Evolutionary conservation across 164 flowering plant genomes (phyloP).

Genomic region (Dillenia turbinata): DNA sequence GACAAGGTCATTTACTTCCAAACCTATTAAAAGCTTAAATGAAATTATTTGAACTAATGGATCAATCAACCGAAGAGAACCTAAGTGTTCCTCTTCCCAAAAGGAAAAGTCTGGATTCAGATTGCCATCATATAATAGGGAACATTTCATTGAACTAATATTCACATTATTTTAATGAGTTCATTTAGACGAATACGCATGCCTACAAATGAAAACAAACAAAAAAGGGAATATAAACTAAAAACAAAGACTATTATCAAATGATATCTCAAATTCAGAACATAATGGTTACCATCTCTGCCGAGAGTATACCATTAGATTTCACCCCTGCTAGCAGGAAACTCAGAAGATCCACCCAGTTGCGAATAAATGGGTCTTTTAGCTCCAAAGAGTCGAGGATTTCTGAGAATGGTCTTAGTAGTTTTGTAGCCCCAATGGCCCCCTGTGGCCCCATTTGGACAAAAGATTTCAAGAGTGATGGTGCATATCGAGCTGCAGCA

Average conservation of each 20-base stretch:
- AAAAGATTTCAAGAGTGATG: slow-evolving; percentile 80
- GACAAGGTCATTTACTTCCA: too few relatives aligned
- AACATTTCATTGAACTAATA: too few relatives aligned
- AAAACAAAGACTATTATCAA: background rate
- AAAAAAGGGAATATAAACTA: background rate
- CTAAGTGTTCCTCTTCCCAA: too few relatives aligned
- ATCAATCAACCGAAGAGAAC: too few relatives aligned
- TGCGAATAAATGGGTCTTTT: slow-evolving; percentile 37
- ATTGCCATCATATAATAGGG: too few relatives aligned
- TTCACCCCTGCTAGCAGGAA: slow-evolving; percentile 96
- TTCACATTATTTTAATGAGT: too few relatives aligned
- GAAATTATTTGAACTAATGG: too few relatives aligned
- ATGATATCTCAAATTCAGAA: background rate
- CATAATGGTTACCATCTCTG: slow-evolving; percentile 83
- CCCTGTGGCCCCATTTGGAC: slow-evolving; percentile 90
- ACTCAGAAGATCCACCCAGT: slow-evolving; percentile 88
- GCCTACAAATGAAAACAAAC: too few relatives aligned
- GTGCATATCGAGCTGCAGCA: slow-evolving; percentile 84
- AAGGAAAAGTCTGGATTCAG: too few relatives aligned
- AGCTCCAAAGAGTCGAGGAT: slow-evolving; percentile 51
- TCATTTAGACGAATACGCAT: too few relatives aligned
- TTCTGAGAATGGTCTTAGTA: slow-evolving; percentile 88
- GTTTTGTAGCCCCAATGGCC: slow-evolving; percentile 90
- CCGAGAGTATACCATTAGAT: slow-evolving; percentile 88
- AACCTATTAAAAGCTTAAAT: too few relatives aligned